A percentile compares a stretch with the other conserved stretches of the same genome.
phyloP scores from a whole-genome alignment of 208 protist species.

The Crithidia fasciculata region DNA sequence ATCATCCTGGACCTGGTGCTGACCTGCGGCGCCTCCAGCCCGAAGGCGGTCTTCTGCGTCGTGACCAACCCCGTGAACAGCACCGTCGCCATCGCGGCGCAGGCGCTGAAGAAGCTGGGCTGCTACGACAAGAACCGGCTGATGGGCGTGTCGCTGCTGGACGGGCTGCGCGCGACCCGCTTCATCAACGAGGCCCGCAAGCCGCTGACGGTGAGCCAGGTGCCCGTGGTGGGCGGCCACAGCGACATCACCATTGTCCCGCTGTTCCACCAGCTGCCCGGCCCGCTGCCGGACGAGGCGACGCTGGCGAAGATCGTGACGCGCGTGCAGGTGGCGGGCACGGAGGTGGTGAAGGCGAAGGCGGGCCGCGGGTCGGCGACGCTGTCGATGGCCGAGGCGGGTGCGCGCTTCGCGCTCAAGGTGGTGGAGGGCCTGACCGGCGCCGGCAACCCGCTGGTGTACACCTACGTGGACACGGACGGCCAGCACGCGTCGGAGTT shows the following conservation, averaged over 20 bases:
- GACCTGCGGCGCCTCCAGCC: constrained; percentile 80
- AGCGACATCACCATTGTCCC: constrained; percentile 96
- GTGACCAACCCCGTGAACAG: constrained; percentile 98
- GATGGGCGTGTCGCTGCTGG: constrained; percentile 93
- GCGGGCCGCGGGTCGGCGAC: constrained; percentile 94
- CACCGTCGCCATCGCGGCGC: constrained; percentile 93
- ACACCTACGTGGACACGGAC: constrained; percentile 85
- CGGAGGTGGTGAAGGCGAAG: constrained; percentile 97
- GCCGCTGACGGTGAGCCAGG: constrained; percentile 42
- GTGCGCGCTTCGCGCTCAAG: constrained; percentile 70
- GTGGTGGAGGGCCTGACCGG: constrained; percentile 76
- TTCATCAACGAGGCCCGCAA: constrained; percentile 88
- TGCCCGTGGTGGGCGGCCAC: constrained; percentile 95
- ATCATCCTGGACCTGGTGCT: too few relatives aligned
- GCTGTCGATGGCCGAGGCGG: constrained; percentile 96
- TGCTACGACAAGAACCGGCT: constrained; percentile 89
- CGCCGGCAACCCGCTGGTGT: constrained; percentile 62
- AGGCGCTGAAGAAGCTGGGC: constrained; percentile 90
- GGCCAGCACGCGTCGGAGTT: constrained; percentile 62
- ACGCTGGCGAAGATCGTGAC: constrained; percentile 71
- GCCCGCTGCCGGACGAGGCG: constrained; percentile 53
- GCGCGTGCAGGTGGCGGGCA: constrained; percentile 94
- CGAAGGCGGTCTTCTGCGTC: constrained; percentile 92
- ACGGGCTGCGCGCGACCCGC: constrained; percentile 90
- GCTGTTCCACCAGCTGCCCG: constrained; percentile 84